Evolutionary conservation across 495 filamentous ascomycete species (phyloP).

Genomic region (Podospora anserina): DNA sequence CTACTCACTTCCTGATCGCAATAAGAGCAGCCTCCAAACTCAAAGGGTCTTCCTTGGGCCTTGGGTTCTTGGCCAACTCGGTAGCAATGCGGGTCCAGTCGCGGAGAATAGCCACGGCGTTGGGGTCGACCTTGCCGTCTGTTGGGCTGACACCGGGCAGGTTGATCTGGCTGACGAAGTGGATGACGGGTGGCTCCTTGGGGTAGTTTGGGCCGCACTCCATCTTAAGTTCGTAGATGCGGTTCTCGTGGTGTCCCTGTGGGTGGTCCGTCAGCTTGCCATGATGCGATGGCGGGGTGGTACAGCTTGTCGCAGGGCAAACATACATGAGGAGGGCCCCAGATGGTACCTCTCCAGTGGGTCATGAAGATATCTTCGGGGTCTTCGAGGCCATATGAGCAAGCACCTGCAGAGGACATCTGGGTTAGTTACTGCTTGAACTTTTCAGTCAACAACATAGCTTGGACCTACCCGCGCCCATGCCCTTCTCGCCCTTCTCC

Average conservation of each 20-base stretch:
- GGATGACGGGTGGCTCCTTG: slow-evolving; percentile 78
- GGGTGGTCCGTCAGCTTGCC: slow-evolving; percentile 11
- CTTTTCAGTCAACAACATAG: not conserved
- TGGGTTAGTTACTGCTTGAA: not conserved
- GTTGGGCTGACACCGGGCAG: slow-evolving; percentile 82
- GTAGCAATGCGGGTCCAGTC: slow-evolving; percentile 89
- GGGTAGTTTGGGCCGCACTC: slow-evolving; percentile 92
- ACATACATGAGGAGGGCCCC: slow-evolving; percentile 88
- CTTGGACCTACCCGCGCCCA: slow-evolving; percentile 71
- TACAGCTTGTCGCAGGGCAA: not conserved
- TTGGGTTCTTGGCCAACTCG: slow-evolving; percentile 57
- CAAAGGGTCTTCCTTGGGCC: slow-evolving; percentile 37
- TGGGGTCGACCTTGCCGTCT: slow-evolving; percentile 81
- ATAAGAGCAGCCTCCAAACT: slow-evolving; percentile 55
- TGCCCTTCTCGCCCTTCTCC: slow-evolving; percentile 97
- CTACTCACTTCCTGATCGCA: slow-evolving; percentile 30
- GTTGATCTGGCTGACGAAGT: slow-evolving; percentile 91
- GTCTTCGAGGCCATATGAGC: slow-evolving; percentile 93
- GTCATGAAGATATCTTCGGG: slow-evolving; percentile 95
- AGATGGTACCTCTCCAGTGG: slow-evolving; percentile 97
- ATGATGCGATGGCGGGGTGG: not conserved
- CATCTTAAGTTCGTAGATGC: slow-evolving; percentile 97
- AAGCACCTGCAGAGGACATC: slow-evolving; percentile 64
- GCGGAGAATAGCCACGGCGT: slow-evolving; percentile 74
- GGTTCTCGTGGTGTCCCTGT: slow-evolving; percentile 93